These are phyloP conservation scores for Paecilomyces niveus DNA, from an alignment of 2,329 filamentous ascomycete genomes.

Conservation along the genomic window DNA sequence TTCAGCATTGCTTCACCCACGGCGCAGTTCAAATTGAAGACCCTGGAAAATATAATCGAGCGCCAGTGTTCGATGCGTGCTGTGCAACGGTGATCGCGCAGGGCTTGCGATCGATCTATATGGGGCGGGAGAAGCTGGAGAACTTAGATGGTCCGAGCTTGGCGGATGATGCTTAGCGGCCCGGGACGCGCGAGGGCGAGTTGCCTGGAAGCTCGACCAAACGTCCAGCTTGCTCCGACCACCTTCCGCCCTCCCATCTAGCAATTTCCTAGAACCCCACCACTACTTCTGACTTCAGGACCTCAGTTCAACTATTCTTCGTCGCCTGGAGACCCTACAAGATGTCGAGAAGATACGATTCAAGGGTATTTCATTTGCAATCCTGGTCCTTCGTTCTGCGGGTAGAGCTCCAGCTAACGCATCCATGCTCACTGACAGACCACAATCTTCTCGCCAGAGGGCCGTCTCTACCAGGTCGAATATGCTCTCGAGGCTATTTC, in stretches of 20 bases:
- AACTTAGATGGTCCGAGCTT: constrained; percentile 32
- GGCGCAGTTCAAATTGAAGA: not conserved
- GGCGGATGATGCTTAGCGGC: constrained; percentile 20
- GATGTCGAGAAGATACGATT: constrained; percentile 98
- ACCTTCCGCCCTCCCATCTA: constrained; percentile 7
- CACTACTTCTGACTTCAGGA: not conserved
- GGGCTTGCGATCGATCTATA: constrained; percentile 3
- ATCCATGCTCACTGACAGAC: constrained; percentile 54
- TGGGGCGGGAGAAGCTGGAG: constrained; percentile 13
- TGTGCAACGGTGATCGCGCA: not conserved
- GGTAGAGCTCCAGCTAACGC: constrained; percentile 27
- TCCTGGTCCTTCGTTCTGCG: constrained; percentile 12
- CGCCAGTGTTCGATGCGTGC: not conserved
- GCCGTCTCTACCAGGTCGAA: constrained; percentile 97
- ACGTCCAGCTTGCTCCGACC: constrained; percentile 12
- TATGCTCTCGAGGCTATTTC: constrained; percentile 99
- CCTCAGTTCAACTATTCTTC: constrained; percentile 4
- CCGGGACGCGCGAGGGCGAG: constrained; percentile 31
- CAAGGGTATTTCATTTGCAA: constrained; percentile 57
- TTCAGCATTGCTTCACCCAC: constrained; percentile 54
- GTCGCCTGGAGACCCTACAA: constrained; percentile 22
- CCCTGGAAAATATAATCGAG: not conserved
- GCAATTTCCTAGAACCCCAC: constrained; percentile 5
- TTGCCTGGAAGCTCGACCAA: constrained; percentile 31
- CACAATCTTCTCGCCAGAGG: constrained; percentile 99